phyloP scores from a whole-genome alignment of 495 filamentous ascomycete species.

The Elasticomyces elasticus region DNA sequence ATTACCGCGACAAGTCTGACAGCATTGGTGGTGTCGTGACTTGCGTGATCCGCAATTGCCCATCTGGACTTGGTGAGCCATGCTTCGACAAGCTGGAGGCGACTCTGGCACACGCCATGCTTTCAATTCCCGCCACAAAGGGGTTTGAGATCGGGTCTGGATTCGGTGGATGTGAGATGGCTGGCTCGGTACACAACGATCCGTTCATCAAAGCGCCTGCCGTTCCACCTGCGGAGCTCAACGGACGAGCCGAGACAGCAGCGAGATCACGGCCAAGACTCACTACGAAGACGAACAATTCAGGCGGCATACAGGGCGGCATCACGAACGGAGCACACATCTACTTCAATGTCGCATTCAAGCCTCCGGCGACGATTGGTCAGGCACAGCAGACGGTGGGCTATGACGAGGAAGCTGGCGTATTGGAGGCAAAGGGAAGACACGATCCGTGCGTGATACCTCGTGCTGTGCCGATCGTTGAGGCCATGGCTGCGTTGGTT shows the following conservation, averaged over 20 bases:
- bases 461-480: constrained; percentile 88
- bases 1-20: constrained; percentile 71
- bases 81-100: constrained; percentile 96
- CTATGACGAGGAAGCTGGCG: constrained; percentile 61
- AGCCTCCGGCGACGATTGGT: constrained; percentile 90
- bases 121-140: constrained; percentile 93
- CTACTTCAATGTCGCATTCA: constrained; percentile 94
- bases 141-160: constrained; percentile 95
- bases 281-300: constrained; percentile 91
- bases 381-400: constrained; percentile 78
- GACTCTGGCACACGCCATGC: constrained; percentile 88
- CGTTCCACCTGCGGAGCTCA: constrained; percentile 18
- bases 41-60: constrained; percentile 87
- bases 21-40: constrained; percentile 95
- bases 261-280: constrained; percentile 40
- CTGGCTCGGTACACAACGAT: constrained; percentile 90
- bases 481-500: constrained; percentile 87
- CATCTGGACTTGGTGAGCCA: constrained; percentile 83
- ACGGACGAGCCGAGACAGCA: neutral
- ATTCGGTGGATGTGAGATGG: constrained; percentile 77
- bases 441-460: constrained; percentile 96
- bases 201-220: constrained; percentile 58
- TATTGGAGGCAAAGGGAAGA: constrained; percentile 84
- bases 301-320: constrained; percentile 90
- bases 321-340: constrained; percentile 91